Evolutionary conservation across 2,329 filamentous ascomycete species (phyloP).

Genomic region (Colletotrichum higginsianum): DNA sequence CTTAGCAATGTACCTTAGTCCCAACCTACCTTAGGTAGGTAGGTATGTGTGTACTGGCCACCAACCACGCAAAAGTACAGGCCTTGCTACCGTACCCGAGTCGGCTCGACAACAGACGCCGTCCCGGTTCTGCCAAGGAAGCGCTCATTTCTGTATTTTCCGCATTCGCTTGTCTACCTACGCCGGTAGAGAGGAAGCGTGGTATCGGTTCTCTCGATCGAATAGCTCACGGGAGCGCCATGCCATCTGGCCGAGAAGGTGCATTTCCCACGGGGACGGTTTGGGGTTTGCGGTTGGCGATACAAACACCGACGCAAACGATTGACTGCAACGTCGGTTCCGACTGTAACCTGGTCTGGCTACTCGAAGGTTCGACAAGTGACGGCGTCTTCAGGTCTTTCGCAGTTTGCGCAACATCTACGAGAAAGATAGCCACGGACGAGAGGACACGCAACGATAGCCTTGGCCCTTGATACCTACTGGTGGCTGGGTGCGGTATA

Average conservation of each 20-base stretch:
- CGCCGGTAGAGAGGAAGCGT: not conserved
- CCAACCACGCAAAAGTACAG: no score
- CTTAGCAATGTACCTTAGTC: no score
- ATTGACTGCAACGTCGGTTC: slow-evolving; percentile 5
- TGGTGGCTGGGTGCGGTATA: not conserved
- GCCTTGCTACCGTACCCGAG: slow-evolving; percentile 33
- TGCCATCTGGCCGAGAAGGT: not conserved
- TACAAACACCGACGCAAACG: slow-evolving; percentile 5
- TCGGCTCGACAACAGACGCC: not conserved
- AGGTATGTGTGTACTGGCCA: not conserved
- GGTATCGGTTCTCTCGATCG: not conserved
- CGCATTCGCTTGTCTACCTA: not conserved
- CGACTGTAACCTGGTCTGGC: not conserved
- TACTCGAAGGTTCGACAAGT: not conserved
- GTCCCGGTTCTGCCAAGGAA: not conserved
- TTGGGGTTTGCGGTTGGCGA: slow-evolving; percentile 12
- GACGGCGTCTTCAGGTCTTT: not conserved
- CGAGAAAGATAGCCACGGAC: not conserved
- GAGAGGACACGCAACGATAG: not conserved
- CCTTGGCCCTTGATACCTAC: not conserved
- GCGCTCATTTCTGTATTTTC: not conserved
- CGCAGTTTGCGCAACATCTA: not conserved
- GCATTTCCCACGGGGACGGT: not conserved
- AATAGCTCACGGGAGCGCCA: not conserved
- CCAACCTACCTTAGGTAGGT: no score